A percentile compares a stretch with the other conserved stretches of the same genome.
These are phyloP conservation scores for Peronospora farinosa DNA, from an alignment of 352 stramenopile species.

Conservation along the genomic window DNA sequence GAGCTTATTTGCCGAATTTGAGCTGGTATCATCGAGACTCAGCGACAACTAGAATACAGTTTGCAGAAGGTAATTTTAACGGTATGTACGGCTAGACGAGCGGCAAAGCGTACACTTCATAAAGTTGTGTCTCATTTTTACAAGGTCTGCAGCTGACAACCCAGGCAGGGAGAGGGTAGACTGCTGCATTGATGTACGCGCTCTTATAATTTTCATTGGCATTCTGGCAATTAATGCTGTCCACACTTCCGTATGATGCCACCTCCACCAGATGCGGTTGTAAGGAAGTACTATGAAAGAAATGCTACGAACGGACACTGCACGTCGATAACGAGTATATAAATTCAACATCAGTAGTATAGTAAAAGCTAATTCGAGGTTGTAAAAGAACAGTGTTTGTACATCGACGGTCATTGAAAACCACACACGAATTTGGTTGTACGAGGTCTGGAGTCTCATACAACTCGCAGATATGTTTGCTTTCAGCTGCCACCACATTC, in stretches of 20 bases:
- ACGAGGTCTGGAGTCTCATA: conserved; percentile 70
- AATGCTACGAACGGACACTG: conserved; percentile 56
- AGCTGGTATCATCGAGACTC: conserved; percentile 44
- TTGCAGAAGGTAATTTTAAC: conserved; percentile 40
- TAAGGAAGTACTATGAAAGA: conserved; percentile 44
- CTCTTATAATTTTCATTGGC: conserved; percentile 59
- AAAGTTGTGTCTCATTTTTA: conserved; percentile 73
- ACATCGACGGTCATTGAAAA: no score
- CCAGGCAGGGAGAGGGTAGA: conserved; percentile 51
- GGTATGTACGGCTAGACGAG: conserved; percentile 66
- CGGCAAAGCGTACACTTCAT: conserved; percentile 35
- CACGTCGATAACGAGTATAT: conserved; percentile 37
- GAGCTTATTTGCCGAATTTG: conserved; percentile 25
- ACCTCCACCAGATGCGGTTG: conserved; percentile 53
- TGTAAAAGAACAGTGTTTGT: no score
- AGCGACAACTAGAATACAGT: conserved; percentile 63
- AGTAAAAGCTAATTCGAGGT: conserved; percentile 38
- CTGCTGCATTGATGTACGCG: conserved; percentile 57
- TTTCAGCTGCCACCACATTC: conserved; percentile 74
- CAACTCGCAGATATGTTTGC: conserved; percentile 62
- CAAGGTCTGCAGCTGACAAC: conserved; percentile 37
- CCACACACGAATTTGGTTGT: conserved; percentile 58
- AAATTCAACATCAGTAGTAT: conserved; percentile 34
- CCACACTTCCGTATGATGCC: conserved; percentile 41
- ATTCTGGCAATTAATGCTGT: conserved; percentile 39